A percentile compares a stretch with the other conserved stretches of the same genome.
Conservation (phyloP, 805 yeast species). For the Cyberlindnera lachancei region DNA sequence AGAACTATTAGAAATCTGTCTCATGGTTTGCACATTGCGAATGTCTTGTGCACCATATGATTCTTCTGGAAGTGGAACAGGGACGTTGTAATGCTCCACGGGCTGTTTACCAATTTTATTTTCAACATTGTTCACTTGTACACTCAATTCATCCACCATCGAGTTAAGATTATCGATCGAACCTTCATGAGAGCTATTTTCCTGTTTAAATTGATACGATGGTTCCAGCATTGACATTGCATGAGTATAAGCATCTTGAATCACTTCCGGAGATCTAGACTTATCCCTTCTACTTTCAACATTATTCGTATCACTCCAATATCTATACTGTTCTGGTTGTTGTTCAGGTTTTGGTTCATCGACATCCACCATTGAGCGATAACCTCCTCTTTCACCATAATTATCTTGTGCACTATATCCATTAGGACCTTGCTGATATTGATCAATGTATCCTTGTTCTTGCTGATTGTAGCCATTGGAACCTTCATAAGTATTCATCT, state of each 20-base stretch:
- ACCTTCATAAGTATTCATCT: background rate
- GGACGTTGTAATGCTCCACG: slow-evolving; percentile 12
- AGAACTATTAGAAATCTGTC: slow-evolving; percentile 1
- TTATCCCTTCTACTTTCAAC: too few species aligned
- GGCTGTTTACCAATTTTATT: slow-evolving; percentile 9
- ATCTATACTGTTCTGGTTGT: slow-evolving; percentile 5
- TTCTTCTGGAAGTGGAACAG: slow-evolving; percentile 8
- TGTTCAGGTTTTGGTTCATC: background rate
- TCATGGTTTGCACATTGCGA: too few species aligned
- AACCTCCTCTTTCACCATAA: background rate
- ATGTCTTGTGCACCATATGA: too few species aligned
- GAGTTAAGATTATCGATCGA: slow-evolving; percentile 26
- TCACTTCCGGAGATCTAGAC: too few species aligned
- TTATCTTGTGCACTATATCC: background rate
- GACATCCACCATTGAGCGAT: background rate
- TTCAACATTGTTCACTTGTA: slow-evolving; percentile 21
- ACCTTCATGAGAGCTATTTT: background rate
- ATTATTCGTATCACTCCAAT: too few species aligned
- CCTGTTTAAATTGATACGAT: background rate
- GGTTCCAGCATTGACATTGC: slow-evolving; percentile 2
- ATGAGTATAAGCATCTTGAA: background rate
- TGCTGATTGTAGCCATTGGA: slow-evolving; percentile 1
- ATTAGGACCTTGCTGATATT: background rate
- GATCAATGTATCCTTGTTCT: background rate
- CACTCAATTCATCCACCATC: slow-evolving; percentile 28